A percentile compares a stretch with the other conserved stretches of the same genome.
Evolutionary conservation across 2,329 filamentous ascomycete species (phyloP).

Genomic region (Colletotrichum scovillei): DNA sequence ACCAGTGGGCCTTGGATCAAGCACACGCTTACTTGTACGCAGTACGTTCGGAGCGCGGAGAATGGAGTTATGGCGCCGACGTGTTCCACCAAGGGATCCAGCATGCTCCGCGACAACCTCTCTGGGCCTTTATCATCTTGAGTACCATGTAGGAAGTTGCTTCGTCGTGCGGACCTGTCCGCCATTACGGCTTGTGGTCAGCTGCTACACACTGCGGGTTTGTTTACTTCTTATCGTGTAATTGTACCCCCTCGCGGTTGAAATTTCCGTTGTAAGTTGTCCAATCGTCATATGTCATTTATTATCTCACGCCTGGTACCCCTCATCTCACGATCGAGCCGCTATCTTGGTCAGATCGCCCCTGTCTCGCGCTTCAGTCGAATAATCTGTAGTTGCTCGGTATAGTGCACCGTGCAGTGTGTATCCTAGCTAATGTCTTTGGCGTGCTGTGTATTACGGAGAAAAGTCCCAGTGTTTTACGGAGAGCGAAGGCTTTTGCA

Average conservation of each 20-base stretch:
- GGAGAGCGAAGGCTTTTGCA: no score
- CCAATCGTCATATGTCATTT: constrained; percentile 16
- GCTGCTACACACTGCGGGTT: background rate
- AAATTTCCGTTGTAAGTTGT: background rate
- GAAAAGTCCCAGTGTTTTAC: no score
- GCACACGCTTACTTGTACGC: background rate
- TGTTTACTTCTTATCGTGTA: constrained; percentile 1
- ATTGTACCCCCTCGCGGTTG: background rate
- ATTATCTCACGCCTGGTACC: constrained; percentile 16
- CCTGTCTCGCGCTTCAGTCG: background rate
- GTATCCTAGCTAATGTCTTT: background rate
- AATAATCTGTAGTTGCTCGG: background rate
- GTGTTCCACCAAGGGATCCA: background rate
- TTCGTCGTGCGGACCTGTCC: constrained; percentile 12
- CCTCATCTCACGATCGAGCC: background rate
- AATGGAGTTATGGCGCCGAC: background rate
- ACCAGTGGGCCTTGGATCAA: background rate
- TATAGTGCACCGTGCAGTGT: background rate
- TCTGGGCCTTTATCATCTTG: background rate
- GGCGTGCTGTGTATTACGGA: no score
- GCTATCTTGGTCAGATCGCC: background rate
- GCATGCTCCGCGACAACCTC: background rate
- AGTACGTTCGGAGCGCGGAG: background rate
- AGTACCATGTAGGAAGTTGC: background rate
- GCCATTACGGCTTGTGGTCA: constrained; percentile 10